Evolutionary conservation across 108 stramenopile genomes (phyloP).

Genomic region (Nitzschia sp.): DNA sequence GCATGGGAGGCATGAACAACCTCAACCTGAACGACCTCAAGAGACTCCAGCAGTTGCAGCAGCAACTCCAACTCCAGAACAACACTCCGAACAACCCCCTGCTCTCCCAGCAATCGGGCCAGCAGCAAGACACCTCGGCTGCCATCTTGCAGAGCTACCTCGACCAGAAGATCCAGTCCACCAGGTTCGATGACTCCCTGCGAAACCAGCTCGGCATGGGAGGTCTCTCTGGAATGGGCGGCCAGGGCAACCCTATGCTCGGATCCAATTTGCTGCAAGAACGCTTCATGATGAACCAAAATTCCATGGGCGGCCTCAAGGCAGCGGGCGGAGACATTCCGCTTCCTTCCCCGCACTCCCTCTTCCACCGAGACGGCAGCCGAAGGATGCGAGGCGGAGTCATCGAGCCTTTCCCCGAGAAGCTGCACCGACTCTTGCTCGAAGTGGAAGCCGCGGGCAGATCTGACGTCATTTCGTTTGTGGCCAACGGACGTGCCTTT

Average conservation of each 20-base stretch:
- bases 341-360: conserved; percentile 36
- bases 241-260: conserved; percentile 17
- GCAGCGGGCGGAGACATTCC: conserved; percentile 4
- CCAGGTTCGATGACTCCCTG: conserved; percentile 16
- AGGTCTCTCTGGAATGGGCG: background rate
- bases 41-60: conserved; percentile 31
- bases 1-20: conserved; percentile 17
- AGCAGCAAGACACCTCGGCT: conserved; percentile 16
- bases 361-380: conserved; percentile 38
- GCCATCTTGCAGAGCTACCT: conserved; percentile 17
- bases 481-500: conserved; percentile 72
- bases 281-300: conserved; percentile 28
- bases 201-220: conserved; percentile 6
- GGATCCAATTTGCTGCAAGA: conserved; percentile 18
- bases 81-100: conserved; percentile 10
- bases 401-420: conserved; percentile 62
- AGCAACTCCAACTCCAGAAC: conserved; percentile 25
- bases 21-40: conserved; percentile 20
- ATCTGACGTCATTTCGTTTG: conserved; percentile 68
- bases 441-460: conserved; percentile 69
- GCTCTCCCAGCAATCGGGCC: background rate
- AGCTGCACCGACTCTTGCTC: conserved; percentile 65
- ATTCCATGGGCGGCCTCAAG: conserved; percentile 8
- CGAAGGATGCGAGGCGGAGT: conserved; percentile 58
- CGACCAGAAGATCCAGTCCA: conserved; percentile 20